Base-by-base conservation (phyloP, 768 basidiomycete species). In the Sarcomyxa edulis region DNA sequence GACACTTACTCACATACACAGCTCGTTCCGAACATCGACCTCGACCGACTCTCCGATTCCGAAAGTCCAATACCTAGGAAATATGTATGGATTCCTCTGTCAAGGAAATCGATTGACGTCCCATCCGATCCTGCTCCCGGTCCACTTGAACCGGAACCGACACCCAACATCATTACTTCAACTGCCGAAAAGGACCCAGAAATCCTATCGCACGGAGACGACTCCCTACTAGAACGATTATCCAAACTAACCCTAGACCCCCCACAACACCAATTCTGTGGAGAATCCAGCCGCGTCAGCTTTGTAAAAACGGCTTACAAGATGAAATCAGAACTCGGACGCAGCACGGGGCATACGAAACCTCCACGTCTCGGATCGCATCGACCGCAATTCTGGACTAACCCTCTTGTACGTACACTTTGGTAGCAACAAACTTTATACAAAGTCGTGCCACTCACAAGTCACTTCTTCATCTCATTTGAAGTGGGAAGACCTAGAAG, bases 131-230 rank as follows among this genome's bases (percentile, higher is more conserved):
- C 42, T 3, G 18, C 45, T 16, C 39, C 49, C n/a, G 61, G 62
- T 5, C 50, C 61, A 2, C 69, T 27, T 59, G 69, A 23, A 50
- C 50, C 11, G 50, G 55, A 4, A 51, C 53, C 20, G 23, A 43
- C 18, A 39, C 19, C 62, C 12, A 52, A n/a, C n/a, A n/a, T n/a
- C n/a, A n/a, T n/a, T n/a, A n/a, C n/a, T n/a, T n/a, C n/a, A 32
- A 72, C 78, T 37, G 67, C 81, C 22, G 66, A 76, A 14, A 69
- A 68, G 40, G 77, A 84, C 46, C 59, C 84, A 7, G 76, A 62
- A 14, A 46, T 52, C 12, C 48, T 19, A 26, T 2, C 40, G 40
- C 6, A 22, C 34, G 19, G 8, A 4, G 11, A 15, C 28, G 8
- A 61, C 28, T 7, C 38, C 38, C 4, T 62, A 62, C 35, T 61